These are phyloP conservation scores for Trypanosoma grayi DNA, from an alignment of 208 protist genomes.

Conservation along the genomic window DNA sequence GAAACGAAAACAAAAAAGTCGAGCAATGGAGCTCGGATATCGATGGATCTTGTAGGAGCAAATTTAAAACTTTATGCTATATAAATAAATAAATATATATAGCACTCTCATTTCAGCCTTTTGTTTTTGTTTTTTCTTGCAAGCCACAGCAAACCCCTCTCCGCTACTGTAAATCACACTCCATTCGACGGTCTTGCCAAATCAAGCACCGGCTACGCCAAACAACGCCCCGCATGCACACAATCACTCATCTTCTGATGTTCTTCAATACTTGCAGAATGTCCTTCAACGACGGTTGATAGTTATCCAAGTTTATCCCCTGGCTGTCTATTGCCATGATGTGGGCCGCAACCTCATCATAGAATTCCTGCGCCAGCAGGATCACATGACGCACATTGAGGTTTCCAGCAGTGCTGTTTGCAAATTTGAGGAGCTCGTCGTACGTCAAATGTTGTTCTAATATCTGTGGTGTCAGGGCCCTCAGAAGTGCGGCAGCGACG, in stretches of 20 bases:
- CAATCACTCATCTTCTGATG: neutral
- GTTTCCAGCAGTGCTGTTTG: constrained; percentile 44
- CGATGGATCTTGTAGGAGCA: too few species aligned
- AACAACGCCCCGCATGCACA: neutral
- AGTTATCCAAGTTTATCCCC: neutral
- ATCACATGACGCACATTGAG: constrained; percentile 53
- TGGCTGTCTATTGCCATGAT: constrained; percentile 5
- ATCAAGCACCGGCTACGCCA: too few species aligned
- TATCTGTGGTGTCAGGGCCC: constrained; percentile 48
- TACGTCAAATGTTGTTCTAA: constrained; percentile 39
- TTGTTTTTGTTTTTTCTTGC: too few species aligned
- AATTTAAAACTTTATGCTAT: too few species aligned
- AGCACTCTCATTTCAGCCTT: too few species aligned
- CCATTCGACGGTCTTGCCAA: too few species aligned
- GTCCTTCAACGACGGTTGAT: constrained; percentile 35
- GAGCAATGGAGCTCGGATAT: too few species aligned
- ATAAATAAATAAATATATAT: too few species aligned
- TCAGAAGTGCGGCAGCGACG: constrained; percentile 59
- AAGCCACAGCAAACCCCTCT: too few species aligned
- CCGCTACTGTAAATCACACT: too few species aligned
- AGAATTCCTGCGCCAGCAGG: constrained; percentile 53
- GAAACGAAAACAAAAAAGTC: too few species aligned
- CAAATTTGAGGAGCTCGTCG: constrained; percentile 65
- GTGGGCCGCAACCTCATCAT: constrained; percentile 39
- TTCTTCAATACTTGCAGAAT: constrained; percentile 26